phyloP scores from a whole-genome alignment of 306 rosid species.

The Gleditsia sinensis region DNA sequence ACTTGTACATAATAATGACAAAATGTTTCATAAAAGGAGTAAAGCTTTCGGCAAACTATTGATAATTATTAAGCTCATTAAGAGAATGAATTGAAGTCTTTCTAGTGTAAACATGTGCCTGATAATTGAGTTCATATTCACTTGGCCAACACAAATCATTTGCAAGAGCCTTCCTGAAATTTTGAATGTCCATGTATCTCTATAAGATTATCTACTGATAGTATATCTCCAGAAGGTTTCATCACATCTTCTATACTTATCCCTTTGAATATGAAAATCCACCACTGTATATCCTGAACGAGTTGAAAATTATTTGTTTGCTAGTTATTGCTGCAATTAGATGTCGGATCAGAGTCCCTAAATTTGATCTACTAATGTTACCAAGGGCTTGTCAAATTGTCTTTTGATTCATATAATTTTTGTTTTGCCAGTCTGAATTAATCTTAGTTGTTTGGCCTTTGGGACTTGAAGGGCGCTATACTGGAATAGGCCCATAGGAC shows the following conservation, averaged over 20 bases:
- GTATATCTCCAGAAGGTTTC: background rate
- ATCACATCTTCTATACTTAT: background rate
- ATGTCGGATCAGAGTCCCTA: background rate
- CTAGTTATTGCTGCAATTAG: background rate
- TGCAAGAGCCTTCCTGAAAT: conserved; percentile 5
- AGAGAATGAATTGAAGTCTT: conserved; percentile 11
- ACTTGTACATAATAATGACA: background rate
- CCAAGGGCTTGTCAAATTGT: background rate
- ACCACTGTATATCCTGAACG: background rate
- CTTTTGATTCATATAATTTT: background rate
- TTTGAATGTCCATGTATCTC: background rate
- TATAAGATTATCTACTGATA: background rate
- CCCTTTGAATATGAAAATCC: background rate
- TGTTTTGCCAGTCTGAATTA: background rate
- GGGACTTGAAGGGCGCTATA: conserved; percentile 2
- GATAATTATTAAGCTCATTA: background rate
- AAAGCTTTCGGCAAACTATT: background rate
- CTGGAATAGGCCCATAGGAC: background rate
- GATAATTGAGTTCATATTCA: background rate
- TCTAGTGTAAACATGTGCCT: conserved; percentile 4
- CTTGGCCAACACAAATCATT: background rate
- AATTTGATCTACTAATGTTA: background rate
- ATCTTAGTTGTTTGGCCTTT: conserved; percentile 5
- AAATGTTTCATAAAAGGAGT: conserved; percentile 1
- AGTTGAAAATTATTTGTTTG: background rate